phyloP scores from a whole-genome alignment of 2,329 filamentous ascomycete species.

The Fusarium austroafricanum region DNA sequence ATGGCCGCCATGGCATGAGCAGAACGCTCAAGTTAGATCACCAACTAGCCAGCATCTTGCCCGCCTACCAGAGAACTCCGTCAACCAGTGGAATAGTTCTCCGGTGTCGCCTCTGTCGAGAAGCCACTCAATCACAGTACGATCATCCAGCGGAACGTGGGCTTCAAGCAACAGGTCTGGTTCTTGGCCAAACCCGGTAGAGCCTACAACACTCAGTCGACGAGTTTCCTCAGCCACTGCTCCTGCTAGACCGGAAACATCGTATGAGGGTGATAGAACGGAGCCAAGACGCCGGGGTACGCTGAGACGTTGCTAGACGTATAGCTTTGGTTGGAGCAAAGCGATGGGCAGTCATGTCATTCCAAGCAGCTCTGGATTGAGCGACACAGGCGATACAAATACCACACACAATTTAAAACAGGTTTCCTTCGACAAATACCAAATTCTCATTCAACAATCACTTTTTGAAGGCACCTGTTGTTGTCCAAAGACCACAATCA shows the following conservation, averaged over 20 bases:
- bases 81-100: rapidly evolving
- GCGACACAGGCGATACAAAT: no score
- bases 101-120: rapidly evolving
- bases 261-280: background rate
- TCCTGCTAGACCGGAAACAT: background rate
- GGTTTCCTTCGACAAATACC: no score
- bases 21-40: background rate
- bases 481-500: no score
- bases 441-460: no score
- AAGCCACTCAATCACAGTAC: background rate
- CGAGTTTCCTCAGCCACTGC: background rate
- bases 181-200: no score
- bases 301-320: background rate
- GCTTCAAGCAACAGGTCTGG: rapidly evolving
- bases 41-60: background rate
- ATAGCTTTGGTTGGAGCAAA: no score
- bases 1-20: background rate
- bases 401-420: no score
- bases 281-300: background rate
- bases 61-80: rapidly evolving
- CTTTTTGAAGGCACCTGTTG: no score
- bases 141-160: background rate
- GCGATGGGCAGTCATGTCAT: no score
- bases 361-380: no score
- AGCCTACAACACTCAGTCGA: rapidly evolving